phyloP scores from a whole-genome alignment of 2,329 filamentous ascomycete genomes.

The Cladosporium oxysporum region DNA sequence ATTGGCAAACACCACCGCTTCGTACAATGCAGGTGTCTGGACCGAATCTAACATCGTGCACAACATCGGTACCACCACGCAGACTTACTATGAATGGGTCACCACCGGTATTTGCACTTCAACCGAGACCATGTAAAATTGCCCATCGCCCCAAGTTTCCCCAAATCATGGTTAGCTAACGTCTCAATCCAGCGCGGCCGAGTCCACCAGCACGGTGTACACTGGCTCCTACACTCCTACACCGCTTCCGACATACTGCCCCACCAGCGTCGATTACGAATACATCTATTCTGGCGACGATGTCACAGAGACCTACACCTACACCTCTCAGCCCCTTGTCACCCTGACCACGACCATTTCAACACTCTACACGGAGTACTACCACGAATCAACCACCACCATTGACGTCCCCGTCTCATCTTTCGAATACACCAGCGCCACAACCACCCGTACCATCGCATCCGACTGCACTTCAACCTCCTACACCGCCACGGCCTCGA shows the following conservation, averaged over 20 bases:
- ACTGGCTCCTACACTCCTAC: conserved; percentile 1
- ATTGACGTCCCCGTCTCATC: background rate
- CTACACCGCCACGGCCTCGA: background rate
- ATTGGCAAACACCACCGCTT: background rate
- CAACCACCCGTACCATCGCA: background rate
- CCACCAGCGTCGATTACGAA: background rate
- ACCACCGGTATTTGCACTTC: background rate
- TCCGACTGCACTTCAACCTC: background rate
- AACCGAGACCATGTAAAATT: background rate
- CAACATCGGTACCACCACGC: background rate
- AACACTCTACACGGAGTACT: background rate
- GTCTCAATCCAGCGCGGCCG: background rate
- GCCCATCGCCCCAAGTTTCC: background rate
- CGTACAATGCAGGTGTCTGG: background rate
- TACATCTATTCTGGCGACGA: background rate
- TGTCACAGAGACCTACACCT: background rate
- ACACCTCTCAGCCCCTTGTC: background rate
- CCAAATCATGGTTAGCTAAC: background rate
- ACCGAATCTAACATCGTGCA: background rate
- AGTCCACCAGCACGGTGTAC: conserved; percentile 14
- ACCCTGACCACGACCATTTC: background rate
- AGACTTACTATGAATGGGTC: background rate
- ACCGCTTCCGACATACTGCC: background rate
- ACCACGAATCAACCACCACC: background rate
- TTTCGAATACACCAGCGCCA: background rate